Evolutionary conservation across 768 basidiomycete species (phyloP).

Genomic region (Leccinum subgranulosum): DNA sequence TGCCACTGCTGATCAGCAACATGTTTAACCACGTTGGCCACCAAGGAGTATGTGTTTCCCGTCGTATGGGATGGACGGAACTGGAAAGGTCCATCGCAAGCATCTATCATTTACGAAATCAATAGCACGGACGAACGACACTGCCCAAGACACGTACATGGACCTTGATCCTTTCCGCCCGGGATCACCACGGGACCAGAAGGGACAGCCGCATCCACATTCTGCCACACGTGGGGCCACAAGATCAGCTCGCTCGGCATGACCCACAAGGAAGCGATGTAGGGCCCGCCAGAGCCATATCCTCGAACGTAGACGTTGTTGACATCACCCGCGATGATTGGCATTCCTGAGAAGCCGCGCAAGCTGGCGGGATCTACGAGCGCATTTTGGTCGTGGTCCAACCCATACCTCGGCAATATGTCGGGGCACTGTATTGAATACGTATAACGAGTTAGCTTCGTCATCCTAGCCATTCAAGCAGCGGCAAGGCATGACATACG

Average conservation of each 20-base stretch:
- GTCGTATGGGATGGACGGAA: constrained; percentile 9
- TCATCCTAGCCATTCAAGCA: background rate
- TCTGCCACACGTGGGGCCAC: background rate
- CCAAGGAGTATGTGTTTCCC: constrained; percentile 5
- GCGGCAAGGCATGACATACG: background rate
- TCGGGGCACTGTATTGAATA: background rate
- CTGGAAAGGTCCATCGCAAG: background rate
- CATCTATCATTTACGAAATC: background rate
- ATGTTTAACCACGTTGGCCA: constrained; percentile 6
- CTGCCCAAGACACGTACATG: background rate
- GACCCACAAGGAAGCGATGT: background rate
- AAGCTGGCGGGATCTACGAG: background rate
- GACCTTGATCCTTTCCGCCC: background rate
- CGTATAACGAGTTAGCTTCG: background rate
- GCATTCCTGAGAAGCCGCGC: background rate
- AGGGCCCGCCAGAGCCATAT: background rate
- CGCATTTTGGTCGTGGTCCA: background rate
- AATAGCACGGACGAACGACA: background rate
- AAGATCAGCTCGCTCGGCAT: background rate
- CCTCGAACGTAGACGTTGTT: background rate
- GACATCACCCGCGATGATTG: background rate
- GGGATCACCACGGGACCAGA: background rate
- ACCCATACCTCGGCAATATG: background rate
- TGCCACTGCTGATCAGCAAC: background rate
- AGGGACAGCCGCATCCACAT: background rate